Conservation (phyloP, 2,329 filamentous ascomycete genomes). For the Drechslera avenae region DNA sequence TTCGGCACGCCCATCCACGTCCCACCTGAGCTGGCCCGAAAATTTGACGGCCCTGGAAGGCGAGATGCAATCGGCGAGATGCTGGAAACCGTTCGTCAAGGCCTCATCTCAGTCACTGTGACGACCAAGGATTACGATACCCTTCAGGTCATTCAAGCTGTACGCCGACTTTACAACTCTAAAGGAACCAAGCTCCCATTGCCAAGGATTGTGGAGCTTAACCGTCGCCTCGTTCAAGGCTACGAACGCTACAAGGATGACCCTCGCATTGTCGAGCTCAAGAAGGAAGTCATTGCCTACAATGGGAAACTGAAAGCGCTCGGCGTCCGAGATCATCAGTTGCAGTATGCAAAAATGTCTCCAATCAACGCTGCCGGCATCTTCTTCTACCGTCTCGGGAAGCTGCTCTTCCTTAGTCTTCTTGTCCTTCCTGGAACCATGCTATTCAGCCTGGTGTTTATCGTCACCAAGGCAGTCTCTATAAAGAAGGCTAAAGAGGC, state of each 20-base stretch:
- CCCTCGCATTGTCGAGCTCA: conserved; percentile 76
- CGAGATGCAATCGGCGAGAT: conserved; percentile 86
- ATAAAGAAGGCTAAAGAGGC: conserved; percentile 48
- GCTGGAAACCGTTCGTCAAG: conserved; percentile 84
- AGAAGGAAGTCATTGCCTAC: conserved; percentile 78
- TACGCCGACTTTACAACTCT: conserved; percentile 88
- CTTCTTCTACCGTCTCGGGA: conserved; percentile 78
- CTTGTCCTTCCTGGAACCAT: conserved; percentile 85
- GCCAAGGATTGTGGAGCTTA: conserved; percentile 91
- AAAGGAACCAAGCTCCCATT: conserved; percentile 92
- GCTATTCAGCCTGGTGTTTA: conserved; percentile 69
- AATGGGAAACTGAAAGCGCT: conserved; percentile 85
- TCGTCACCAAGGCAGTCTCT: conserved; percentile 45
- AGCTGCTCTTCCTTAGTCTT: conserved; percentile 75
- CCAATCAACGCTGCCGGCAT: conserved; percentile 75
- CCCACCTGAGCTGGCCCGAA: conserved; percentile 77
- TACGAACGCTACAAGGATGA: conserved; percentile 94
- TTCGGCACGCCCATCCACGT: conserved; percentile 91
- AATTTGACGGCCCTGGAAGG: conserved; percentile 74
- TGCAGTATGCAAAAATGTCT: conserved; percentile 87
- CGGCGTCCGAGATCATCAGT: conserved; percentile 90
- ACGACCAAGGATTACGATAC: conserved; percentile 94
- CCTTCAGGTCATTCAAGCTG: conserved; percentile 94
- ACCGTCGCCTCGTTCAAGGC: conserved; percentile 85
- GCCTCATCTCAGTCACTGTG: conserved; percentile 85